These are phyloP conservation scores for Candida alai DNA, from an alignment of 805 yeast genomes.

Conservation along the genomic window DNA sequence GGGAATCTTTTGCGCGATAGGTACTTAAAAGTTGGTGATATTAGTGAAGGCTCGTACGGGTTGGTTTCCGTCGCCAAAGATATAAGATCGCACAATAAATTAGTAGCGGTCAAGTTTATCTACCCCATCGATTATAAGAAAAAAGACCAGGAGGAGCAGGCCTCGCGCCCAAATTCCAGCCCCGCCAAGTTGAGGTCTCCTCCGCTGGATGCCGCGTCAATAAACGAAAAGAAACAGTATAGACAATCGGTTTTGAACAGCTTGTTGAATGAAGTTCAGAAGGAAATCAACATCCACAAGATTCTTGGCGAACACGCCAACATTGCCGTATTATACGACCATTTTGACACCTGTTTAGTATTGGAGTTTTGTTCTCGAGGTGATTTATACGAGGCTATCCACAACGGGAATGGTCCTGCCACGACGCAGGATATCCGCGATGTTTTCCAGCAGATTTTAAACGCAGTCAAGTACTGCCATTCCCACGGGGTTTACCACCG, in stretches of 20 bases:
- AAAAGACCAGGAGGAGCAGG: constrained; percentile 13
- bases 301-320: constrained; percentile 52
- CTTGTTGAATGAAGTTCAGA: constrained; percentile 53
- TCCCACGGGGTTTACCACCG: constrained; percentile 47
- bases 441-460: constrained; percentile 47
- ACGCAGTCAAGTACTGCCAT: constrained; percentile 51
- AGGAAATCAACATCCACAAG: constrained; percentile 63
- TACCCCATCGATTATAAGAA: constrained; percentile 49
- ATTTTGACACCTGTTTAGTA: constrained; percentile 49
- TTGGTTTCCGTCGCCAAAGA: constrained; percentile 86
- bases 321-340: constrained; percentile 44
- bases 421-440: constrained; percentile 53
- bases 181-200: constrained; percentile 30
- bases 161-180: constrained; percentile 27
- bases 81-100: constrained; percentile 35
- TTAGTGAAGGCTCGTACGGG: constrained; percentile 93
- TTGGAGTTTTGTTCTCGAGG: constrained; percentile 87
- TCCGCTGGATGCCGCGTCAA: not conserved
- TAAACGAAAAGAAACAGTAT: constrained; percentile 7
- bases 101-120: constrained; percentile 85
- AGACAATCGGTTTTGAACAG: constrained; percentile 25
- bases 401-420: constrained; percentile 57
- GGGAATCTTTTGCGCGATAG: constrained; percentile 52
- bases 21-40: constrained; percentile 65
- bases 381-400: constrained; percentile 79